Base-by-base conservation (phyloP, 805 yeast species). In the Wickerhamiella galacta region DNA sequence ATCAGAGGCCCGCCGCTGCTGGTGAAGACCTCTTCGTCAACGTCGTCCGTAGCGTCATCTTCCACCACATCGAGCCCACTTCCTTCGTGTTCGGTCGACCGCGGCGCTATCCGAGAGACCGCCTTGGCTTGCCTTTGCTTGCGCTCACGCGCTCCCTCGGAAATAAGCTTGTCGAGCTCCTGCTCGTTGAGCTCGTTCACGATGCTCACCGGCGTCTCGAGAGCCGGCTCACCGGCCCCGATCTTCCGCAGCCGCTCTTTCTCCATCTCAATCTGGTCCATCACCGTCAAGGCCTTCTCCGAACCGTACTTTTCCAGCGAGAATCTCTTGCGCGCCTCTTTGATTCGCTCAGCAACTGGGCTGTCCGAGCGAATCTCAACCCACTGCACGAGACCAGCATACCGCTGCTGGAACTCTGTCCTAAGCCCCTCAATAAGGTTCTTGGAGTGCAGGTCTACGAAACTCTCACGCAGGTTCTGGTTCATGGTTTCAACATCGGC, bases 351-450 rank as follows among this genome's bases (percentile, higher is more conserved):
- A 5, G 71, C 85, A 4, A 69, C 57, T 8, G 59, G 68, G 26
- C 71, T 63, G 9, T 56, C 57, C 21, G 60, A 59, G 11, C 72
- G 69, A 24, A 85, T 66, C 14, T 57, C 55, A 6, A 72, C 61
- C 8, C 71, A 63, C 45, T 75, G 73, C 33, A 81, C 62, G 44
- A 75, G 75, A 11, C 76, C 76, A 34, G 59, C 66, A 51, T 87
- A 87, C 42, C 98, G 70, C 43, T 66, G 66, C 48, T 73, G 79
- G 47, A 90, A 82, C 55, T 87, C 98, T 18, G 68, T 64, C 38
- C 72, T 71, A 39, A 90, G 63, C 45, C 70, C 68, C 20, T 64
- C 68, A 46, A 87, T 68, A 44, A 85, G 61, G 52, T 83, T 75
- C 20, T 67, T 74, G 39, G 68, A 68, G 52, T 87, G 95, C 35